Conservation (phyloP, 257 asterid species). For the Salvia hispanica region DNA sequence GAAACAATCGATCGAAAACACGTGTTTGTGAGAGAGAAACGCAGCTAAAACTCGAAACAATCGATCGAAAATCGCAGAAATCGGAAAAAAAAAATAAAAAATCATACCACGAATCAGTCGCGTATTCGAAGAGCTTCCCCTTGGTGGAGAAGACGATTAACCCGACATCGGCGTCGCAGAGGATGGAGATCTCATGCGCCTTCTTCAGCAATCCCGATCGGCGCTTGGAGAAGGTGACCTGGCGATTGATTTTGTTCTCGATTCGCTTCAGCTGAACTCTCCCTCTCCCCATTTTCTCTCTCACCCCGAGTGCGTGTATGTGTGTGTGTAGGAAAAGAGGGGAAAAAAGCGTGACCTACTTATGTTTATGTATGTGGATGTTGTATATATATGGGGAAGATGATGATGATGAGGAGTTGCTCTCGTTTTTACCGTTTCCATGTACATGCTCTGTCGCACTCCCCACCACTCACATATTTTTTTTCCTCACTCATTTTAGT, state of each 20-base stretch:
- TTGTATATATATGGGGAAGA: neutral
- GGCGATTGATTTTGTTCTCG: slow-evolving; percentile 82
- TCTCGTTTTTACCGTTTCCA: slow-evolving; percentile 36
- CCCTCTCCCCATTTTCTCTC: slow-evolving; percentile 71
- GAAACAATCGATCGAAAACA: too few relatives aligned
- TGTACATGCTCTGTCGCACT: slow-evolving; percentile 36
- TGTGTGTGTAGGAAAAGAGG: neutral
- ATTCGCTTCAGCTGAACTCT: slow-evolving; percentile 81
- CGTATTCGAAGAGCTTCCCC: slow-evolving; percentile 76
- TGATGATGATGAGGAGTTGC: neutral
- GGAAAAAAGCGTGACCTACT: neutral
- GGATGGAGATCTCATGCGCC: slow-evolving; percentile 86
- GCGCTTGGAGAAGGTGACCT: slow-evolving; percentile 81
- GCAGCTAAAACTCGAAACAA: too few relatives aligned
- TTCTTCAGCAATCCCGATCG: slow-evolving; percentile 76
- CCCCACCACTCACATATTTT: slow-evolving; percentile 37
- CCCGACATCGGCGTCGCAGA: slow-evolving; percentile 86
- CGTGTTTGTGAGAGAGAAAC: too few relatives aligned
- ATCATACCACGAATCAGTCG: slow-evolving; percentile 73
- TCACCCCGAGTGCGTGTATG: too few relatives aligned
- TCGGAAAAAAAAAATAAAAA: too few relatives aligned
- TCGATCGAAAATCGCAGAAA: too few relatives aligned
- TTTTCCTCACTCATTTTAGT: slow-evolving; percentile 22
- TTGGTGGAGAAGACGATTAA: slow-evolving; percentile 76
- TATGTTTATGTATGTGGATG: neutral